Evolutionary conservation across 495 filamentous ascomycete genomes (phyloP).

Genomic region (Halenospora varia): DNA sequence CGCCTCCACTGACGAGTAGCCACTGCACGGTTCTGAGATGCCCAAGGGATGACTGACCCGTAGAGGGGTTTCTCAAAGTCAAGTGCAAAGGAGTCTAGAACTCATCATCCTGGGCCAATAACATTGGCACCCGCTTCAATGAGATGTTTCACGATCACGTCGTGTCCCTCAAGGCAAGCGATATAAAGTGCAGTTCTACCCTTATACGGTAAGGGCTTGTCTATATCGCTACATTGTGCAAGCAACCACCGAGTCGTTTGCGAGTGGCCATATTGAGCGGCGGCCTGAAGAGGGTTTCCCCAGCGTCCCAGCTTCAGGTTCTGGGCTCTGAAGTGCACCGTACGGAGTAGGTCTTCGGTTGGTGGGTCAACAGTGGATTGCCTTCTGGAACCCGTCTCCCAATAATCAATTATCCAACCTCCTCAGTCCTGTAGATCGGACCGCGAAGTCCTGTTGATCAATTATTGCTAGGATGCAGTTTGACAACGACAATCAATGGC

Average conservation of each 20-base stretch:
- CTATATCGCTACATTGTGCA: conserved; percentile 1
- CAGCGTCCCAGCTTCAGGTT: conserved; percentile 4
- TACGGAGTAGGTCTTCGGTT: too few relatives aligned
- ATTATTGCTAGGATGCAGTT: too few relatives aligned
- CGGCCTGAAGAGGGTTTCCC: conserved; percentile 4
- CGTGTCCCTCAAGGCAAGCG: not conserved
- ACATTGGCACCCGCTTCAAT: conserved; percentile 7
- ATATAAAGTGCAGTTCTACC: conserved; percentile 8
- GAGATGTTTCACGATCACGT: conserved; percentile 5
- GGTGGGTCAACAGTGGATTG: too few relatives aligned
- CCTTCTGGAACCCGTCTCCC: too few relatives aligned
- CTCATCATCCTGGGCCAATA: conserved; percentile 7
- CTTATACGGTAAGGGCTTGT: conserved; percentile 5
- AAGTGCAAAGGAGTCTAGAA: conserved; percentile 3
- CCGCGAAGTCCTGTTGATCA: too few relatives aligned
- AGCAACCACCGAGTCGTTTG: not conserved
- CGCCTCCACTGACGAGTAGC: not conserved
- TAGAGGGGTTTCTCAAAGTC: not conserved
- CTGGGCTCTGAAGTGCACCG: too few relatives aligned
- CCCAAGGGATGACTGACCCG: not conserved
- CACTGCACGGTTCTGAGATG: conserved; percentile 5
- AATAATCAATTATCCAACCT: too few relatives aligned
- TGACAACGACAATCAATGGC: too few relatives aligned
- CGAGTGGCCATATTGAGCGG: conserved; percentile 1
- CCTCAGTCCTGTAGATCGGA: too few relatives aligned